Evolutionary conservation across 2,329 filamentous ascomycete species (phyloP).

Genomic region (Fusarium annulatum): DNA sequence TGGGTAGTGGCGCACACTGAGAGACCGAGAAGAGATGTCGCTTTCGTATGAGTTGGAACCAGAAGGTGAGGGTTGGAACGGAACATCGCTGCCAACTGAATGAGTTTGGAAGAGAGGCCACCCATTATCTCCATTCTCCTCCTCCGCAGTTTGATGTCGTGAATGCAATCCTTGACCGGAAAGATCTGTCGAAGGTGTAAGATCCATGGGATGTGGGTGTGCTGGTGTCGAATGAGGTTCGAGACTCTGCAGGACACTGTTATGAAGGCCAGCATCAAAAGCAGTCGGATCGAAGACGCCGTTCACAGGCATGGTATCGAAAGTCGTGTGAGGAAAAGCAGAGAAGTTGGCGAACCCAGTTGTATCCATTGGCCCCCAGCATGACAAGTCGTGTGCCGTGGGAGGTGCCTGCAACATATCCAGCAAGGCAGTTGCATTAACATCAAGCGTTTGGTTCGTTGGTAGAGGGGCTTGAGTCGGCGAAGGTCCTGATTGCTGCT

Average conservation of each 20-base stretch:
- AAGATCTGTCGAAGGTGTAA: conserved; percentile 37
- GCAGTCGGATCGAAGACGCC: conserved; percentile 41
- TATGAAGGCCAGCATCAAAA: conserved; percentile 42
- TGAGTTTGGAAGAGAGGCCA: conserved; percentile 43
- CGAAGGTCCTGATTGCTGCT: conserved; percentile 34
- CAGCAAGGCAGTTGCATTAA: conserved; percentile 43
- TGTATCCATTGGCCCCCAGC: conserved; percentile 45
- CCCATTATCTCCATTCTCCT: conserved; percentile 43
- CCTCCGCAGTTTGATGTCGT: conserved; percentile 37
- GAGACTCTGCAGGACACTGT: conserved; percentile 36
- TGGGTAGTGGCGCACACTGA: conserved; percentile 42
- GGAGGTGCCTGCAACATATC: conserved; percentile 46
- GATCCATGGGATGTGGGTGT: conserved; percentile 37
- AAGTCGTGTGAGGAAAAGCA: conserved; percentile 38
- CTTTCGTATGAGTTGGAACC: conserved; percentile 45
- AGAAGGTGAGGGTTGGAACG: conserved; percentile 44
- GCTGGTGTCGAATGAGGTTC: conserved; percentile 31
- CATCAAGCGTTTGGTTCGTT: conserved; percentile 37
- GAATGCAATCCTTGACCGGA: conserved; percentile 30
- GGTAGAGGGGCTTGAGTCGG: conserved; percentile 40
- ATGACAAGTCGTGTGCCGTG: conserved; percentile 42
- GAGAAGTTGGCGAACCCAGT: conserved; percentile 41
- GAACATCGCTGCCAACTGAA: conserved; percentile 37
- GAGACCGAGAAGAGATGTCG: conserved; percentile 41
- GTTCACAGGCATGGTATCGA: conserved; percentile 41